Evolutionary conservation across 108 stramenopile genomes (phyloP).

Genomic region (Aurantiochytrium sp.): DNA sequence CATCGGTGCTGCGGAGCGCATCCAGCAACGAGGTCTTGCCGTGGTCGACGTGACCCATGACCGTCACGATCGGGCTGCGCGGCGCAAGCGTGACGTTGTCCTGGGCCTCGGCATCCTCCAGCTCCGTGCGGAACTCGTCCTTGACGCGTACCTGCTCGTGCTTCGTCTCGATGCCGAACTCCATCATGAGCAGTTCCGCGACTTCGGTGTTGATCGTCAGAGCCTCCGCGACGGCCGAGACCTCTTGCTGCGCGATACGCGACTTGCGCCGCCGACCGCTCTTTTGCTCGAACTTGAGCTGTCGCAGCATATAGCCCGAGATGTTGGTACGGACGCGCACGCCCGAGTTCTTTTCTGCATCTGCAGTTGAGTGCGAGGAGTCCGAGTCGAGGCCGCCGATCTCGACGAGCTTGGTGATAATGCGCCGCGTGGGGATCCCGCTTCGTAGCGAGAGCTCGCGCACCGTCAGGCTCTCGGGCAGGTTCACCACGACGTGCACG

Average conservation of each 20-base stretch:
- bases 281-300: constrained; percentile 3
- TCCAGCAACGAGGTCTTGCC: constrained; percentile 98
- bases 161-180: constrained; percentile 41
- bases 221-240: background rate
- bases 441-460: constrained; percentile 40
- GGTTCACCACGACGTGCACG: constrained; percentile 21
- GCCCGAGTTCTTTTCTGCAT: background rate
- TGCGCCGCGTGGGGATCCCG: constrained; percentile 38
- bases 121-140: constrained; percentile 30
- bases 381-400: constrained; percentile 36
- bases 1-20: constrained; percentile 73
- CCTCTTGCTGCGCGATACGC: background rate
- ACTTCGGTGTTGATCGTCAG: constrained; percentile 47
- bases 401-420: constrained; percentile 36
- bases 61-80: constrained; percentile 84
- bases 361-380: background rate
- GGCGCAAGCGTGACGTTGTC: constrained; percentile 48
- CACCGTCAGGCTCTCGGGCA: constrained; percentile 43
- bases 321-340: background rate
- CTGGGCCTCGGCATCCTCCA: constrained; percentile 45
- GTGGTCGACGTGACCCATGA: constrained; percentile 99
- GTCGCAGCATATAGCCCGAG: background rate
- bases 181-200: constrained; percentile 47
- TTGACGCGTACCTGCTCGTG: background rate
- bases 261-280: background rate